Evolutionary conservation across 805 yeast genomes (phyloP), one percentile per base, ranked within the genome.

Genomic region (Saturnispora sanitii): DNA sequence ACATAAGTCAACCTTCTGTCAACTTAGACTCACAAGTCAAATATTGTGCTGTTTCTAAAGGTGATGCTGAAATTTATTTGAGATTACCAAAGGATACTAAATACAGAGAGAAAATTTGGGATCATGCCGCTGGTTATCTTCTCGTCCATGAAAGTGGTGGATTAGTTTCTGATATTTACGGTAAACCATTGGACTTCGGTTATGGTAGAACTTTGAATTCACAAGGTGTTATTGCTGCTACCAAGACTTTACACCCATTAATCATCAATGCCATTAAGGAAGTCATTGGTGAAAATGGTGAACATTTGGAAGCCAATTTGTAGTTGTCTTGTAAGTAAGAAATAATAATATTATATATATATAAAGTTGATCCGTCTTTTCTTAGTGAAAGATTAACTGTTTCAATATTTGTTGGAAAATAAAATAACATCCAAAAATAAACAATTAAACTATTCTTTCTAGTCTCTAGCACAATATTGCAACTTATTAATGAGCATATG

Each of bases 51-150:
- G 70, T 92, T 35, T 79, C 96, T 9, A 71, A 80, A 47, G 98
- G 98, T 27, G 81, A 82, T 42, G 97, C 96, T 3, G 96, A 92
- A 52, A 73, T 92, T 12, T 92, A 94, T 53, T 67, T 92, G 45
- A 78, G 99, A 50, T 64, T 94, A 44, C 99, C 99, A 12, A 75
- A 79, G 35, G 77, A 71, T 49, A 67, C 76, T 38, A 62, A 72
- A 3, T 92, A 88, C 58, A 73, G 84, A 52, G 99, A 92, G 58
- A 92, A 92, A 62, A 87, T 92, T 45, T 92, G 98, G 97, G 99
- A 92, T 62, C 99, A 92, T 59, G 97, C 97, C 16, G 94, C 96
- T 2, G 99, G 98, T 3, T 81, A 82, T 53, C 68, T 90, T 12
- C 70, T 92, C 45, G 79, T 94, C 35, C 69, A 73, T 27, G 98